These are phyloP conservation scores for Diaporthe ampelina DNA, from an alignment of 2,329 filamentous ascomycete genomes.

Conservation along the genomic window DNA sequence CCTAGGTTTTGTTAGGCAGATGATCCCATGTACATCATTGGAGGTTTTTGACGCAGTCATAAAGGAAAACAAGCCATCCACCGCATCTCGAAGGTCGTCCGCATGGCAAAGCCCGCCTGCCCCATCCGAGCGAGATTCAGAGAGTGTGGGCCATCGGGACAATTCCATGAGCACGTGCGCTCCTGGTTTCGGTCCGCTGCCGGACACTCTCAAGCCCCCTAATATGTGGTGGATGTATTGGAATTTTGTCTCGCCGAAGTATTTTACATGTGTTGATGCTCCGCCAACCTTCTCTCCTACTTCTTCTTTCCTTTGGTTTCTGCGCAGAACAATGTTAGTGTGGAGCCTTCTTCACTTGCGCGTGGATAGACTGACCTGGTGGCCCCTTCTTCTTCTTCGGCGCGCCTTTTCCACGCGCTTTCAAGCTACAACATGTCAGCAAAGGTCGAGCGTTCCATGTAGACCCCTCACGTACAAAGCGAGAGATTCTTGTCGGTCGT, in stretches of 20 bases:
- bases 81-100: neutral
- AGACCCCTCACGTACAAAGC: conserved; percentile 64
- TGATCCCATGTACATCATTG: neutral
- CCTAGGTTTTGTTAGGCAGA: neutral
- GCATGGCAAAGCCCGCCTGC: neutral
- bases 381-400: conserved; percentile 89
- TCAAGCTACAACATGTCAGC: conserved; percentile 66
- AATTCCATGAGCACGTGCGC: neutral
- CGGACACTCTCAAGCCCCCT: neutral
- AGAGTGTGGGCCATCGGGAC: neutral
- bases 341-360: conserved; percentile 57
- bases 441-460: neutral
- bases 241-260: conserved; percentile 20
- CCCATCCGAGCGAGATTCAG: neutral
- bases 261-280: conserved; percentile 29
- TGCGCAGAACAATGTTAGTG: conserved; percentile 48
- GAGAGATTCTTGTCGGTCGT: conserved; percentile 83
- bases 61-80: neutral
- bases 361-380: conserved; percentile 48
- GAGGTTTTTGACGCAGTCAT: neutral
- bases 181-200: neutral
- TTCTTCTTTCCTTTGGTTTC: conserved; percentile 59
- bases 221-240: conserved; percentile 37
- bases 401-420: conserved; percentile 85
- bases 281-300: conserved; percentile 42